These are phyloP conservation scores for Suillus cothurnatus DNA, from an alignment of 768 basidiomycete genomes.

Conservation along the genomic window DNA sequence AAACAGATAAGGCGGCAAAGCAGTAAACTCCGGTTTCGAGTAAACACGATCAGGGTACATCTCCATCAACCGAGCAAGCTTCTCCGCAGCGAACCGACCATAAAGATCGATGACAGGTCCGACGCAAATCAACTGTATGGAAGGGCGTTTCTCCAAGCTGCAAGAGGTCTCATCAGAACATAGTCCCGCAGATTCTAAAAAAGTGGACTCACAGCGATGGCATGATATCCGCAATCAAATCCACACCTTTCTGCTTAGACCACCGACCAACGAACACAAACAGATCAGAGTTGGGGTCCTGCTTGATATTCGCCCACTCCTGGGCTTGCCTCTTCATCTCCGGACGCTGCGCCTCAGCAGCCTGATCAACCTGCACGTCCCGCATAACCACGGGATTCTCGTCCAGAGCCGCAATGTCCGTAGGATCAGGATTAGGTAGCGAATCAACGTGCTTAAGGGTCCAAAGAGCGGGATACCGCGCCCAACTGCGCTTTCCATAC, in stretches of 20 bases:
- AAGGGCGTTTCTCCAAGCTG: conserved; percentile 83
- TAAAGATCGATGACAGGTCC: conserved; percentile 96
- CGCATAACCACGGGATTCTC: conserved; percentile 71
- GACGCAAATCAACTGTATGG: conserved; percentile 85
- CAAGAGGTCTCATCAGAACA: not conserved
- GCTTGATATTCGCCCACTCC: conserved; percentile 93
- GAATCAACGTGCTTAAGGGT: conserved; percentile 95
- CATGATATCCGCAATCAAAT: conserved; percentile 95
- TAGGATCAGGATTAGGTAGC: conserved; percentile 92
- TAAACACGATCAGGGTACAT: conserved; percentile 91
- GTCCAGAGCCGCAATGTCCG: conserved; percentile 91
- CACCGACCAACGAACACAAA: conserved; percentile 98
- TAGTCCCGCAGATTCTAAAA: too few relatives aligned
- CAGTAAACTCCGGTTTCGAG: conserved; percentile 97
- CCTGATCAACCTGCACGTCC: conserved; percentile 76
- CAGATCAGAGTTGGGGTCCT: conserved; percentile 85
- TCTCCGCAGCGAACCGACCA: conserved; percentile 94
- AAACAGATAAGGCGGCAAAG: conserved; percentile 90
- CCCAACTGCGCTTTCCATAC: conserved; percentile 97
- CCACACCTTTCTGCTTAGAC: conserved; percentile 99
- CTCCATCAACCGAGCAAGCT: conserved; percentile 90
- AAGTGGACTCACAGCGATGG: conserved; percentile 66
- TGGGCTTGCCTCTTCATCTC: conserved; percentile 91
- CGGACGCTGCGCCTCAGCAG: conserved; percentile 86
- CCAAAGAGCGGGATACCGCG: conserved; percentile 95